Base-by-base conservation (phyloP, 2,329 filamentous ascomycete species). In the Neopestalotiopsis sp. region DNA sequence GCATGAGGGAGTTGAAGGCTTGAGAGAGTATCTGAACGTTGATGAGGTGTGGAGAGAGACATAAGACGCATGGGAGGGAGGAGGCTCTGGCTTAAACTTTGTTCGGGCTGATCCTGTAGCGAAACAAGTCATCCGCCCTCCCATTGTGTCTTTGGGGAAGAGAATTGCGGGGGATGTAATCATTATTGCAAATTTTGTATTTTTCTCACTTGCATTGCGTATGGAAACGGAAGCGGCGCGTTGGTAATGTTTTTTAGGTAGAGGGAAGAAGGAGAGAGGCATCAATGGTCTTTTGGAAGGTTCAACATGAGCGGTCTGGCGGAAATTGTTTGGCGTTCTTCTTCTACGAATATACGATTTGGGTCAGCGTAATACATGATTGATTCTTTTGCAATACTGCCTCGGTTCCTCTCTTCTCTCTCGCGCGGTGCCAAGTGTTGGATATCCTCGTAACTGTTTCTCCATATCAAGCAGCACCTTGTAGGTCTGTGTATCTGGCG, bases 1-100 rank as follows among this genome's bases (percentile, higher is more conserved):
- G 89, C 72, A 82, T 86, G 74, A 83, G 81, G 72, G 88, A 91
- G 78, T 81, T 91, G 73, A 92, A 91, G 82, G 83, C 79, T 67
- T 84, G 24, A 62, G 59, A 30, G 30, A 28, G 34, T 38, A 10
- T 0, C 3, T 28, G 24, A 4, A 28, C 24, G 56, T 61, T 17
- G 71, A 75, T 4, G 32, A 32, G 3, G 28, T 2, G 24, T 28
- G n/a, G n/a, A 9, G 17, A 42, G n/a, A 17, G 28, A 42, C 13
- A 24, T 9, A 30, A 67, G 24, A 62, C 17, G 24, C 14, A 4
- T 14, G 59, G 59, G 12, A 65, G 59, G 59, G 12, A 65, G 62
- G 24, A 49, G 10, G 62, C 32, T 53, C 17, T 65, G 40, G 38
- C 38, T 49, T n/a, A 45, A 40, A 40, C 62, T n/a, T 49, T 53